Evolutionary conservation across 805 yeast species (phyloP).

Genomic region (Cyberlindnera nakhonratchasimensis): DNA sequence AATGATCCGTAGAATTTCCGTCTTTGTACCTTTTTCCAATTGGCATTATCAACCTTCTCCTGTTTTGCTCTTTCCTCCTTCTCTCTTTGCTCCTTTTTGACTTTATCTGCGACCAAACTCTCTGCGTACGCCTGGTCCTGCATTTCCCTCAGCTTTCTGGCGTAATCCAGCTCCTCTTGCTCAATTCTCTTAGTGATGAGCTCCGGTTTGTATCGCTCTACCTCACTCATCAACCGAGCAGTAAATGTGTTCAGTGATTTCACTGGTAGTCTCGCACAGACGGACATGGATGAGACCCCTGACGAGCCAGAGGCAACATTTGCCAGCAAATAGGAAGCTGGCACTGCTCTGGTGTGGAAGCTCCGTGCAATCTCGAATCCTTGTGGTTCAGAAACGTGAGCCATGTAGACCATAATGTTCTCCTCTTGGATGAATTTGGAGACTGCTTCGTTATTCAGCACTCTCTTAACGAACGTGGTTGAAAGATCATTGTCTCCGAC

Average conservation of each 20-base stretch:
- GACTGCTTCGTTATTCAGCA: slow-evolving; percentile 45
- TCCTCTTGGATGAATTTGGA: slow-evolving; percentile 36
- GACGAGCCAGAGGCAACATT: slow-evolving; percentile 49
- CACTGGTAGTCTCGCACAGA: slow-evolving; percentile 30
- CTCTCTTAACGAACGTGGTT: slow-evolving; percentile 38
- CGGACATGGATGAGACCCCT: slow-evolving; percentile 33
- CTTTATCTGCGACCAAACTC: slow-evolving; percentile 54
- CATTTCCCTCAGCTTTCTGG: slow-evolving; percentile 55
- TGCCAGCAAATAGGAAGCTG: slow-evolving; percentile 50
- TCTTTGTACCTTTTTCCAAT: slow-evolving; percentile 11
- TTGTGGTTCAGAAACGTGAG: slow-evolving; percentile 60
- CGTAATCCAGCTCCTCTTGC: slow-evolving; percentile 52
- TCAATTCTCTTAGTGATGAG: slow-evolving; percentile 56
- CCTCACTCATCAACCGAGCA: slow-evolving; percentile 37
- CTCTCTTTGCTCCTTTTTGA: slow-evolving; percentile 46
- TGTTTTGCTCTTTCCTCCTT: slow-evolving; percentile 27
- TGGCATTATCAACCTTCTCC: slow-evolving; percentile 7
- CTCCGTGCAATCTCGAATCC: slow-evolving; percentile 61
- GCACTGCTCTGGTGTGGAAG: slow-evolving; percentile 50
- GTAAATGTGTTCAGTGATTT: slow-evolving; percentile 32
- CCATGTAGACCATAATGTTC: slow-evolving; percentile 57
- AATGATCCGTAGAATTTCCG: slow-evolving; percentile 14
- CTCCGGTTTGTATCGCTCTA: slow-evolving; percentile 60
- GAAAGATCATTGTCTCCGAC: slow-evolving; percentile 29
- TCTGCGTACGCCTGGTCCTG: slow-evolving; percentile 68